Base-by-base conservation (phyloP, 352 stramenopile genomes). In the Globisporangium parvum region DNA sequence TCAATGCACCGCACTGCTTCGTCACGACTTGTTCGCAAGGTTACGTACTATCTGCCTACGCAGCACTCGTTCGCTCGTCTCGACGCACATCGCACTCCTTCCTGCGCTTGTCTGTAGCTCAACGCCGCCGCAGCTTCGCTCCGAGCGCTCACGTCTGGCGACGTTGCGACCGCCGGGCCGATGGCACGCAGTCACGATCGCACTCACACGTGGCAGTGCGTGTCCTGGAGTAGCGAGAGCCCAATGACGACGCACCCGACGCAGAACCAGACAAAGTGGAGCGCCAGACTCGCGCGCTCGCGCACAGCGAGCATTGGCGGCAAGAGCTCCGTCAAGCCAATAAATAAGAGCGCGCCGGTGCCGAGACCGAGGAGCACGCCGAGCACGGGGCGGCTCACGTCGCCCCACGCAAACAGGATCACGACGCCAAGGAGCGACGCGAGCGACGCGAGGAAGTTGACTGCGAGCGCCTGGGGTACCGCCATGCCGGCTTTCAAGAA, bases 291-390 rank as follows among this genome's bases (percentile, higher is more conserved):
- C 9, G 42, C 26, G 23, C 57, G 51, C 10, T 64, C 45, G 46
- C 57, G 57, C 28, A 64, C 45, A 2, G 51, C 50, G 44, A 64
- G 44, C 57, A 64, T 64, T 23, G 57, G 57, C 20, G 57, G 57
- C 15, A 64, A 24, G 15, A 60, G 44, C 24, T 47, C 57, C 17
- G 24, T 46, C 17, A 64, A 33, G 8, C 46, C 51, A 21, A 64
- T 64, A 24, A 64, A 64, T 23, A 58, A 17, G 21, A 63, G 49
- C 26, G 57, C 51, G 24, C 57, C 20, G 52, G 47, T 44, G 55
- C 66, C 39, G 57, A 62, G 49, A 21, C 55, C 57, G 42, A 77
- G 57, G 57, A 77, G 51, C 23, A 56, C 49, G 20, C 69, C 69
- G 20, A 77, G 56, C 26, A 63, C 53, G 44, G 66, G 51, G 18